Base-by-base conservation (phyloP, 164 flowering plant species). In the Kalanchoe fedtschenkoi region DNA sequence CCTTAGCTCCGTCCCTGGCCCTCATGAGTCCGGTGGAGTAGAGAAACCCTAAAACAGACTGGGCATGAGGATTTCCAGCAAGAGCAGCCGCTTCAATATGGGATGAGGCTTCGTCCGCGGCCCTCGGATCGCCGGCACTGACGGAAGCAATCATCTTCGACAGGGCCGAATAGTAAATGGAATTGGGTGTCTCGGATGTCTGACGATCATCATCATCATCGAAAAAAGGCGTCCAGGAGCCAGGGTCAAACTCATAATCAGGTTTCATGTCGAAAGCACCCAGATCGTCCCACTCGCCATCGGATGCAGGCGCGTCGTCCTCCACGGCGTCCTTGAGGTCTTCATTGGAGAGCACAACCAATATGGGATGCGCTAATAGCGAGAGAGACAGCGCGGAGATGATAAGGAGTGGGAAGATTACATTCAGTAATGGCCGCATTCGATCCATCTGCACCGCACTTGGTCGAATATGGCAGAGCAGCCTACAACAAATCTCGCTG, bases 221-320 rank as follows among this genome's bases (percentile, higher is more conserved):
- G 71, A 88, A 80, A 67, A 93, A 67, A 16, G 80, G 89, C 47
- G 87, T 82, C 99, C 99, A 90, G 13, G 96, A 83, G 10, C 99
- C 97, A 0, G 97, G 97, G 65, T 93, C 96, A 62, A 93, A 83
- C 57, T 85, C 83, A 44, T 80, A 80, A 5, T 88, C 93, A 60
- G 92, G 70, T n/a, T n/a, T n/a, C 62, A 87, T 70, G 61, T 87
- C 91, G 2, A 13, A 19, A 1, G 17, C 46, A n/a, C 77, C 78
- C 74, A 92, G 85, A 34, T 89, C 88, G 65, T 90, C 92, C 80
- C 90, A 83, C 21, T 85, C 88, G 64, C 76, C 82, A 42, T 64
- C 34, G 57, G 65, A 16, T n/a, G 34, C 72, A 65, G 56, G 65
- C 84, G 66, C 34, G 67, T n/a, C n/a, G n/a, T n/a, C n/a, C n/a